Evolutionary conservation across 495 filamentous ascomycete species (phyloP).

Genomic region (Trichoderma asperelloides): DNA sequence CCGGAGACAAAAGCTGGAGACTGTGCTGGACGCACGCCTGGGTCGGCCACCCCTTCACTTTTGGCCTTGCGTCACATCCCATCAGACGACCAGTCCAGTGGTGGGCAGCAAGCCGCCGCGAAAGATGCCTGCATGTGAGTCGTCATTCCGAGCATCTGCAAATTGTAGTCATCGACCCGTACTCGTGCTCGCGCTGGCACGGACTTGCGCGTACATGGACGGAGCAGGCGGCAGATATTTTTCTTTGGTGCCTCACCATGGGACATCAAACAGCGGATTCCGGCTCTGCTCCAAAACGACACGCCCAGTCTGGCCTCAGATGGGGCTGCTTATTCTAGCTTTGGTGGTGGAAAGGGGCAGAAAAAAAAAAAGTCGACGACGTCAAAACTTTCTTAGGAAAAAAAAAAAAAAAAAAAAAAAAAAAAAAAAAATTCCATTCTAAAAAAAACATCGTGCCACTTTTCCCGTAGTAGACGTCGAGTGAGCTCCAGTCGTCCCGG

Average conservation of each 20-base stretch:
- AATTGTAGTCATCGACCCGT: neutral
- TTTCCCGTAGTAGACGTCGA: neutral
- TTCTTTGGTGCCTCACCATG: neutral
- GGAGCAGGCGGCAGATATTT: neutral
- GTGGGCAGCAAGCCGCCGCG: neutral
- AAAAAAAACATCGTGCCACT: slow-evolving; percentile 5
- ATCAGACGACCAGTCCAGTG: slow-evolving; percentile 1
- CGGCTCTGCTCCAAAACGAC: neutral
- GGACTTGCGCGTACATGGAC: neutral
- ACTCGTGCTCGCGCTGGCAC: neutral
- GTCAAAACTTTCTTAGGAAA: neutral
- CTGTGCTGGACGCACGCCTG: slow-evolving; percentile 2
- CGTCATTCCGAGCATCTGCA: slow-evolving; percentile 5
- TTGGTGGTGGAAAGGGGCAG: slow-evolving; percentile 5
- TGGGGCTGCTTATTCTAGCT: neutral
- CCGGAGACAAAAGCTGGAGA: neutral
- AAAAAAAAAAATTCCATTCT: neutral
- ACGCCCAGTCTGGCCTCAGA: neutral
- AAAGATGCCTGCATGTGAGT: slow-evolving; percentile 7
- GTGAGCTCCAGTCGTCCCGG: slow-evolving; percentile 2
- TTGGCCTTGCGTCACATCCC: slow-evolving; percentile 7
- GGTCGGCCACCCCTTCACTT: slow-evolving; percentile 2
- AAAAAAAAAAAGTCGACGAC: neutral
- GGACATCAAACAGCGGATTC: neutral
- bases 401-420: neutral